Evolutionary conservation across 495 filamentous ascomycete species (phyloP).

Genomic region (Baudoinia panamericana): DNA sequence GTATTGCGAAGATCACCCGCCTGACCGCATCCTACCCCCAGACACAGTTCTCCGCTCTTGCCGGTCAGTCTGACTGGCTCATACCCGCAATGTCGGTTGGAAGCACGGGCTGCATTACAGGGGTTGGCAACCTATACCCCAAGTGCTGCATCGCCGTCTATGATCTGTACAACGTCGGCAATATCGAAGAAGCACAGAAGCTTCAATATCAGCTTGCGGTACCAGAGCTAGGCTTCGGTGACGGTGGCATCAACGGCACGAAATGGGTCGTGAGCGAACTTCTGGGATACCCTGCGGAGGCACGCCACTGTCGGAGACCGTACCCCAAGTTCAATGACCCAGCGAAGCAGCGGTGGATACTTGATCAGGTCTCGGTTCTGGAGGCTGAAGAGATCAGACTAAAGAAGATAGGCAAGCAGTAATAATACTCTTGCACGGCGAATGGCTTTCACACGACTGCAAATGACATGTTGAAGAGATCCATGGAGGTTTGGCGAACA

Average conservation of each 20-base stretch:
- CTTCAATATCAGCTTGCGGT: conserved; percentile 29
- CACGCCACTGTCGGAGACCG: conserved; percentile 30
- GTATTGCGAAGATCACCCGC: conserved; percentile 24
- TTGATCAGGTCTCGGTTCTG: conserved; percentile 19
- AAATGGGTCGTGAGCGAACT: conserved; percentile 33
- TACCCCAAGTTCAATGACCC: conserved; percentile 29
- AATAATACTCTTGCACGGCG: not conserved
- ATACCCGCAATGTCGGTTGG: conserved; percentile 23
- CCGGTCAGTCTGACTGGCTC: conserved; percentile 25
- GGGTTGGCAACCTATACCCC: conserved; percentile 26
- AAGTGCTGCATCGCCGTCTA: conserved; percentile 28
- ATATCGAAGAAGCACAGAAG: conserved; percentile 28
- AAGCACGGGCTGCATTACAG: conserved; percentile 24
- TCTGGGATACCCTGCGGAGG: conserved; percentile 30
- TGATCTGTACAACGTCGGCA: conserved; percentile 26
- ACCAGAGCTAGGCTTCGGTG: conserved; percentile 33
- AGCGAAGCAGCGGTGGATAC: conserved; percentile 24
- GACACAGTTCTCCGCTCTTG: conserved; percentile 21
- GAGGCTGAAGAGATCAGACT: conserved; percentile 14
- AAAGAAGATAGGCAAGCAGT: not conserved
- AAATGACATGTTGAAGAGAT: conserved; percentile 20
- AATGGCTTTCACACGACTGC: conserved; percentile 27
- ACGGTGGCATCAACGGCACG: conserved; percentile 33
- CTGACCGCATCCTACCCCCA: conserved; percentile 8
- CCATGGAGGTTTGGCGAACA: conserved; percentile 28